A percentile compares a stretch with the other conserved stretches of the same genome.
Conservation (phyloP, 805 yeast genomes). For the Jamesozyma spencerorum region DNA sequence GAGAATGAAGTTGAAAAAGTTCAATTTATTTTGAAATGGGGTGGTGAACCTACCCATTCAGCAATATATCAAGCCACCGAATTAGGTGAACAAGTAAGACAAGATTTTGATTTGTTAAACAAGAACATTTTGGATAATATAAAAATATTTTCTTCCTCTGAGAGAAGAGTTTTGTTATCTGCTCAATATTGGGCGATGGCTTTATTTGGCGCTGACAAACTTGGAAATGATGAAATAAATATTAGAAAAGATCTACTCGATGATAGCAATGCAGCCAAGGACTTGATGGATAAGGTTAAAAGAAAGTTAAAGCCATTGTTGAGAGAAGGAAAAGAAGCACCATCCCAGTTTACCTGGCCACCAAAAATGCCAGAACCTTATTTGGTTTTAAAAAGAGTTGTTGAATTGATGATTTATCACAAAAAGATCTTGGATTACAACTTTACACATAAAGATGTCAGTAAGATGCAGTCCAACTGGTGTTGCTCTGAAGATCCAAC, state of each 20-base stretch:
- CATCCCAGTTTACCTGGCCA: conserved; percentile 98
- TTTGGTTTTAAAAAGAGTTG: conserved; percentile 85
- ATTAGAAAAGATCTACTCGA: conserved; percentile 86
- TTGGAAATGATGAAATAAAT: conserved; percentile 69
- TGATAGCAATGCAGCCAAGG: conserved; percentile 97
- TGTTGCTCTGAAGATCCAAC: conserved; percentile 94
- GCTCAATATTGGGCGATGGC: conserved; percentile 83
- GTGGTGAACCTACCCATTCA: conserved; percentile 98
- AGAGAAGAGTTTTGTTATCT: conserved; percentile 86
- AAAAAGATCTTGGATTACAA: conserved; percentile 74
- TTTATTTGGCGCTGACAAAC: conserved; percentile 57
- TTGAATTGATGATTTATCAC: conserved; percentile 90
- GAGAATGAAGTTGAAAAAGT: conserved; percentile 82
- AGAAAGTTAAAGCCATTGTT: conserved; percentile 89
- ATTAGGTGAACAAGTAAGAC: conserved; percentile 91
- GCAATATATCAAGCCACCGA: conserved; percentile 91
- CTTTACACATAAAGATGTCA: conserved; percentile 56
- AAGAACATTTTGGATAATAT: conserved; percentile 78
- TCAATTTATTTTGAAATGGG: conserved; percentile 95
- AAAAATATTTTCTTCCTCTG: conserved; percentile 82
- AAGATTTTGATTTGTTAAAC: conserved; percentile 79
- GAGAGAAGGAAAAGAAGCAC: conserved; percentile 94
- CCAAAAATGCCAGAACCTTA: conserved; percentile 97
- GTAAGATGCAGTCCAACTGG: conserved; percentile 71
- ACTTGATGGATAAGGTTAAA: conserved; percentile 93